Conservation (phyloP, 208 protist genomes). For the Strigomonas galati region DNA sequence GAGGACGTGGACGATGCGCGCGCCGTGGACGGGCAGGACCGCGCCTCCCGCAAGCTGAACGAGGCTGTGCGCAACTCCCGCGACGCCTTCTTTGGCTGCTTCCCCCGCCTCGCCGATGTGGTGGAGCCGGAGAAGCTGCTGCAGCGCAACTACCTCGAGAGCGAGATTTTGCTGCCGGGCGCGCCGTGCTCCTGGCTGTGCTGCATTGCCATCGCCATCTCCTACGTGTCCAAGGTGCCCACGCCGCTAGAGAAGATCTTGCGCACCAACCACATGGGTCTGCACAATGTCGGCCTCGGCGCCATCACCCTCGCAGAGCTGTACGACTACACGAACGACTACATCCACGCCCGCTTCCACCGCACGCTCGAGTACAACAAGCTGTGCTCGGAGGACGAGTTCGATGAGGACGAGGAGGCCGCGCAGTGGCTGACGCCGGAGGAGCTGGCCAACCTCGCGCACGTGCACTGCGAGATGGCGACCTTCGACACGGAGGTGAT, state of each 20-base stretch:
- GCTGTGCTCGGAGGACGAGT: conserved; percentile 31
- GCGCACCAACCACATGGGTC: conserved; percentile 67
- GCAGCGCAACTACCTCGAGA: conserved; percentile 35
- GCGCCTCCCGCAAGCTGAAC: conserved; percentile 26
- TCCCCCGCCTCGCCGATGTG: conserved; percentile 42
- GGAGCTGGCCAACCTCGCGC: conserved; percentile 30
- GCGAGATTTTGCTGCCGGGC: conserved; percentile 32
- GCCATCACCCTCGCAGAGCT: conserved; percentile 80
- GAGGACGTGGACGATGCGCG: conserved; percentile 21
- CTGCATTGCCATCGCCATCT: conserved; percentile 73
- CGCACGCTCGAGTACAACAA: conserved; percentile 20
- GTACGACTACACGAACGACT: conserved; percentile 79
- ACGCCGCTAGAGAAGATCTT: conserved; percentile 82
- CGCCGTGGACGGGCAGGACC: conserved; percentile 31
- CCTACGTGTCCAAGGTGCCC: conserved; percentile 60
- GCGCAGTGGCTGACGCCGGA: conserved; percentile 27
- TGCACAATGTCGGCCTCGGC: conserved; percentile 78
- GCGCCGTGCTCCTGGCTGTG: conserved; percentile 81
- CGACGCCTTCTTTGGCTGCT: conserved; percentile 51
- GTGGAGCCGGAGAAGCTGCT: conserved; percentile 22
- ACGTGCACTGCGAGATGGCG: conserved; percentile 82
- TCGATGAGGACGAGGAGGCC: conserved; percentile 55
- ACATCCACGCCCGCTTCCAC: conserved; percentile 69
- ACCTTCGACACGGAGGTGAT: conserved; percentile 77
- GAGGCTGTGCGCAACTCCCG: conserved; percentile 33